Evolutionary conservation across 352 stramenopile species (phyloP), one percentile per base, ranked within the genome.

Genomic region (Phytophthora aleatoria): DNA sequence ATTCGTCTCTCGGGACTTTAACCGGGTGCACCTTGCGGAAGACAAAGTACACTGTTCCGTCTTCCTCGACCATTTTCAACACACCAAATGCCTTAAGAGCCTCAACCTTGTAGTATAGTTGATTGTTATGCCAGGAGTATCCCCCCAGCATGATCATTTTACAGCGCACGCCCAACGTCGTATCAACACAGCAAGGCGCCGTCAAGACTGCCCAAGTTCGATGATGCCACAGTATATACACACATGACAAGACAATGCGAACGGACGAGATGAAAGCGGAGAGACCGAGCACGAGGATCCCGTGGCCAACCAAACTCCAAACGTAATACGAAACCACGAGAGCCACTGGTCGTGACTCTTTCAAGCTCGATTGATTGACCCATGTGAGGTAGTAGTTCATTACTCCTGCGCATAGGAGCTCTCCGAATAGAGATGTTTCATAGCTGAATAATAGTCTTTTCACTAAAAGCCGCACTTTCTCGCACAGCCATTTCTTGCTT

Each of bases 291-390:
- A 67, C 44, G 31, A 73, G 64, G 16, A 67, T 9, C 2, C 50
- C 58, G 15, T 73, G 68, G 3, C 63, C 63, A 16, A 70, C 35
- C 12, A 76, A 47, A 16, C 63, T 67, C 63, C 68, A 76, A 8
- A 67, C 26, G 16, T 70, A 76, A 10, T 73, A 69, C 6, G 63
- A 70, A 9, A 67, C n/a, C 6, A 58, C 48, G 6, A 64, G 24
- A 31, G 68, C 68, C 12, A 55, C 39, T 13, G 55, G 45, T 10
- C 38, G 45, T 5, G 67, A 53, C 1, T 39, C 8, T 3, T 50
- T 24, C 16, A 74, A 42, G 13, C 33, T 44, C 1, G 61, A 67
- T n/a, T 28, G 36, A 52, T 71, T 64, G 24, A 74, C 45, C 28
- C 30, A 49, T 6, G 61, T 70, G 0, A 74, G 47, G 12, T 59